Evolutionary conservation across 352 stramenopile genomes (phyloP).

Genomic region (Saprolegnia diclina): DNA sequence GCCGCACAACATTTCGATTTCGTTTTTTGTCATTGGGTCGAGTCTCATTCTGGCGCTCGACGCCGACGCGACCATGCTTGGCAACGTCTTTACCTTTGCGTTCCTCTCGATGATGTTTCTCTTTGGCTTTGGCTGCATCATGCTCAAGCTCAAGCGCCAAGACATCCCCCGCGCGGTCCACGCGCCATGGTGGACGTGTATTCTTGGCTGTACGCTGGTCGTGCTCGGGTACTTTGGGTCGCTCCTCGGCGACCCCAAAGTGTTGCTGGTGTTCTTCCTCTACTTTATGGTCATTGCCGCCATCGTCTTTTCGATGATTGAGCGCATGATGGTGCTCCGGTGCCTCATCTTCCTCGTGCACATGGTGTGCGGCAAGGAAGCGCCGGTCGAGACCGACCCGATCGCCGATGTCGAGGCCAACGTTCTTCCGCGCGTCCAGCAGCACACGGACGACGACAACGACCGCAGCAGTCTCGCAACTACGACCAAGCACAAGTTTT

Average conservation of each 20-base stretch:
- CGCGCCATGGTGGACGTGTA: constrained; percentile 72
- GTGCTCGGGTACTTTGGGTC: constrained; percentile 60
- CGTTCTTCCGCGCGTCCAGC: background rate
- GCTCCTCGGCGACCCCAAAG: constrained; percentile 58
- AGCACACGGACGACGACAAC: background rate
- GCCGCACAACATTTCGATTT: constrained; percentile 76
- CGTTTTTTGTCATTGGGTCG: constrained; percentile 64
- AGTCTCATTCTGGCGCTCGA: constrained; percentile 72
- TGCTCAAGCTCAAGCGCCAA: constrained; percentile 90
- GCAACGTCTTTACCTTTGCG: constrained; percentile 88
- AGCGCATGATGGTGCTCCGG: constrained; percentile 71
- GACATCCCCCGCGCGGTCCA: constrained; percentile 81
- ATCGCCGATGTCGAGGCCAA: background rate
- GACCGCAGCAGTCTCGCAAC: too few species aligned
- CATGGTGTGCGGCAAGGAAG: constrained; percentile 2
- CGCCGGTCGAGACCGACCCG: background rate
- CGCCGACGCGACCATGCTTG: constrained; percentile 75
- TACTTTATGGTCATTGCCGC: constrained; percentile 68
- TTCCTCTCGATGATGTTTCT: constrained; percentile 90
- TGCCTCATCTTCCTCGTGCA: constrained; percentile 58
- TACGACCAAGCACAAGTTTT: background rate
- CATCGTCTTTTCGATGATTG: constrained; percentile 78
- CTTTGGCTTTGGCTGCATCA: constrained; percentile 87
- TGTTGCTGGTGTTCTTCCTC: constrained; percentile 75
- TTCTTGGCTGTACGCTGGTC: constrained; percentile 67